Percentiles rank a stretch among this genome's conserved stretches.
Evolutionary conservation across 495 filamentous ascomycete genomes (phyloP).

Genomic region (Letharia columbiana): DNA sequence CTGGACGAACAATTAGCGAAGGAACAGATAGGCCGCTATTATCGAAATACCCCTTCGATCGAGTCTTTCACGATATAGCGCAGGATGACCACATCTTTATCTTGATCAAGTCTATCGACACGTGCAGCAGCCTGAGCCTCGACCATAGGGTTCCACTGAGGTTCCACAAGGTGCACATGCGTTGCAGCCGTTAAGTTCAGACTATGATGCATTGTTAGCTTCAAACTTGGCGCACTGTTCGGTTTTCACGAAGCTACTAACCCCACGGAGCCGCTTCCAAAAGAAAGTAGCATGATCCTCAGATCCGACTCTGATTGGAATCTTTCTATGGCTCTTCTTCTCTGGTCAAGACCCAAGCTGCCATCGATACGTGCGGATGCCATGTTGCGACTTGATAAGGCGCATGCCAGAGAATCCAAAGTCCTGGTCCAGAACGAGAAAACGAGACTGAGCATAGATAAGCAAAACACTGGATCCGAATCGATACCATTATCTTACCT

Average conservation of each 20-base stretch:
- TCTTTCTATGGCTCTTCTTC: slow-evolving; percentile 1
- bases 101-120: slow-evolving; percentile 26
- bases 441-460: slow-evolving; percentile 9
- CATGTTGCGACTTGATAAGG: neutral
- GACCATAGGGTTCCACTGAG: slow-evolving; percentile 31
- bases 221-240: neutral
- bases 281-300: slow-evolving; percentile 23
- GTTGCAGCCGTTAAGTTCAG: slow-evolving; percentile 28
- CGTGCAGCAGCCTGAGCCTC: slow-evolving; percentile 29
- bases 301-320: slow-evolving; percentile 21
- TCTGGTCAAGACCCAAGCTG: slow-evolving; percentile 1
- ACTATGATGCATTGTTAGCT: slow-evolving; percentile 3
- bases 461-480: neutral
- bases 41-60: slow-evolving; percentile 38
- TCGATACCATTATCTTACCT: slow-evolving; percentile 4
- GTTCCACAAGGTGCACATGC: slow-evolving; percentile 28
- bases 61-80: slow-evolving; percentile 40
- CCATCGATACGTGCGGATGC: slow-evolving; percentile 18
- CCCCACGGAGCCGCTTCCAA: slow-evolving; percentile 26
- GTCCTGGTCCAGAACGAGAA: slow-evolving; percentile 23
- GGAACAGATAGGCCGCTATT: neutral
- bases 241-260: neutral
- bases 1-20: slow-evolving; percentile 1
- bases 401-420: slow-evolving; percentile 8
- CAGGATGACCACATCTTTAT: slow-evolving; percentile 33